phyloP scores from a whole-genome alignment of 2,329 filamentous ascomycete genomes.

The Trichoderma aggressivum region DNA sequence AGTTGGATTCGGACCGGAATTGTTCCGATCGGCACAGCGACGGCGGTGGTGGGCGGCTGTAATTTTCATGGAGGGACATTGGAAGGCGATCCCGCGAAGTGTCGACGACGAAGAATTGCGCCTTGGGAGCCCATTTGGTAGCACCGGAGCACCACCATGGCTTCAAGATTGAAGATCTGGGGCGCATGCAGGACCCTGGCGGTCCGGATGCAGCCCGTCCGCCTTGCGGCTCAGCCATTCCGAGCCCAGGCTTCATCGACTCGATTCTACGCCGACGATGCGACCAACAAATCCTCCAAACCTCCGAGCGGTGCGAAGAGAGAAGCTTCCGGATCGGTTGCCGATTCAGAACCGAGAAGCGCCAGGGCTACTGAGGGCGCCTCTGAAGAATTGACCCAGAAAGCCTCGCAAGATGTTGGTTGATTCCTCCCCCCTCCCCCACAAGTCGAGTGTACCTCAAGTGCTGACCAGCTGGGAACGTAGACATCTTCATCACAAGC shows the following conservation, averaged over 20 bases:
- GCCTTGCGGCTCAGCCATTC: constrained; percentile 26
- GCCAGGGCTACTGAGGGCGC: not conserved
- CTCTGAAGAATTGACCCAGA: constrained; percentile 10
- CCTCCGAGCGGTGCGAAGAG: constrained; percentile 18
- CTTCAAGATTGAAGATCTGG: constrained; percentile 34
- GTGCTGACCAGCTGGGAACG: not conserved
- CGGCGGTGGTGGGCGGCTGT: constrained; percentile 8
- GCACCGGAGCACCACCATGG: constrained; percentile 29
- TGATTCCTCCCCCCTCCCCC: not conserved
- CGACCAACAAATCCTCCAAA: constrained; percentile 27
- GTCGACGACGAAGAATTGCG: constrained; percentile 16
- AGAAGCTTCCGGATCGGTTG: not conserved
- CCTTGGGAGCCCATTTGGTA: constrained; percentile 6
- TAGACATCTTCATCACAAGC: constrained; percentile 13
- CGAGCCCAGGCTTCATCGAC: constrained; percentile 23
- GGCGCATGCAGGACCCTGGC: constrained; percentile 35
- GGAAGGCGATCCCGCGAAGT: constrained; percentile 12
- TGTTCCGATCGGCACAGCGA: constrained; percentile 21
- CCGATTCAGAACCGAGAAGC: not conserved
- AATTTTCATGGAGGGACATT: constrained; percentile 19
- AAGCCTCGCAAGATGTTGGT: not conserved
- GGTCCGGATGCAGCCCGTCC: constrained; percentile 29
- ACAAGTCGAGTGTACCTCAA: not conserved
- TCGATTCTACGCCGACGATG: constrained; percentile 35
- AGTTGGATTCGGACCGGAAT: constrained; percentile 15